A percentile compares a stretch with the other conserved stretches of the same genome.
These are phyloP conservation scores for Batkoa obscura DNA, from an alignment of 371 early-diverging fungal species.

Conservation along the genomic window DNA sequence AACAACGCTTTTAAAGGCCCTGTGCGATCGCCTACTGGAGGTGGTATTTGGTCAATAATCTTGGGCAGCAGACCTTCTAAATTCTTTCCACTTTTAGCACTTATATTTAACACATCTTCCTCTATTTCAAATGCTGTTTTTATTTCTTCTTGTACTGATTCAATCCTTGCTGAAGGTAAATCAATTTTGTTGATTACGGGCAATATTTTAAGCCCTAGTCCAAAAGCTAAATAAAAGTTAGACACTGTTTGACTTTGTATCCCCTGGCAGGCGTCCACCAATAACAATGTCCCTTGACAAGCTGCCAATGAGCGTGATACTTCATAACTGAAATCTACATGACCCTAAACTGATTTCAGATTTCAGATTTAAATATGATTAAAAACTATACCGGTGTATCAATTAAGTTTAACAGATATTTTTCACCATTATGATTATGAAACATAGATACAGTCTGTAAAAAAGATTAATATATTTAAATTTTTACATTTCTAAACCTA, in stretches of 20 bases:
- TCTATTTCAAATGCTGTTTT: constrained; percentile 73
- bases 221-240: constrained; percentile 86
- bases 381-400: too few species aligned
- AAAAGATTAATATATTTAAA: constrained; percentile 2
- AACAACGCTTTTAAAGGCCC: constrained; percentile 65
- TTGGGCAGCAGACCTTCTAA: constrained; percentile 49
- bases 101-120: constrained; percentile 33
- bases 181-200: constrained; percentile 94
- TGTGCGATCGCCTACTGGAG: constrained; percentile 35
- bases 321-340: constrained; percentile 74
- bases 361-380: too few species aligned
- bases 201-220: constrained; percentile 62
- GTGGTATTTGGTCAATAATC: constrained; percentile 64
- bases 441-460: constrained; percentile 71
- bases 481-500: constrained; percentile 10
- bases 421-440: constrained; percentile 43
- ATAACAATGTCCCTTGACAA: constrained; percentile 74
- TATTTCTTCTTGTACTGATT: constrained; percentile 54
- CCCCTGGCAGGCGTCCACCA: constrained; percentile 80
- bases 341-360: too few species aligned
- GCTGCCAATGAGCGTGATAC: constrained; percentile 81
- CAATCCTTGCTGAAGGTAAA: constrained; percentile 75
- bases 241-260: constrained; percentile 92
- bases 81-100: constrained; percentile 77
- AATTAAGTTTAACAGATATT: constrained; percentile 67